Percentiles rank a stretch among this genome's conserved stretches.
Evolutionary conservation across 2,329 filamentous ascomycete species (phyloP).

Genomic region (Colletotrichum sp.): DNA sequence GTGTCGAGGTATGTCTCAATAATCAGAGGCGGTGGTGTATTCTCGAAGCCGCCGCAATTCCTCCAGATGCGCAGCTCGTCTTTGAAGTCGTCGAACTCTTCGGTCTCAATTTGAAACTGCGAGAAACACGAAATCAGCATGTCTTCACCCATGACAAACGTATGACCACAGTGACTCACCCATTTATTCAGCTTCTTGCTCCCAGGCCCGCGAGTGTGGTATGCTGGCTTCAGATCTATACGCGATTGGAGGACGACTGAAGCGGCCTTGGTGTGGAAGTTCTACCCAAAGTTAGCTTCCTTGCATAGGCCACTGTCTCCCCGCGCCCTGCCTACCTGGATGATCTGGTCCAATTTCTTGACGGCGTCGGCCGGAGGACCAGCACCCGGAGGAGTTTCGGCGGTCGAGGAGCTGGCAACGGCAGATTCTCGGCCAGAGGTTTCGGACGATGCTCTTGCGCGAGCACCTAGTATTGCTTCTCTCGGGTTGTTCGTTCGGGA

Average conservation of each 20-base stretch:
- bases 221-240: constrained; percentile 68
- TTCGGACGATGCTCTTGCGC: constrained; percentile 49
- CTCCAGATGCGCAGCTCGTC: constrained; percentile 86
- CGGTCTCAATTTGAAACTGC: constrained; percentile 93
- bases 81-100: constrained; percentile 87
- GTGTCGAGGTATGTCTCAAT: constrained; percentile 92
- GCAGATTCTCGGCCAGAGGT: constrained; percentile 41
- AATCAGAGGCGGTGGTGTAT: constrained; percentile 80
- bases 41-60: constrained; percentile 72
- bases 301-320: not conserved
- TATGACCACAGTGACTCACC: constrained; percentile 58
- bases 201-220: constrained; percentile 47
- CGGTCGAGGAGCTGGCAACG: constrained; percentile 52
- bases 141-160: not conserved
- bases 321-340: constrained; percentile 67
- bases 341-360: constrained; percentile 89
- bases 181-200: constrained; percentile 79
- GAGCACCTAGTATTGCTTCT: constrained; percentile 57
- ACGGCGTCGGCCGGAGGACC: constrained; percentile 69
- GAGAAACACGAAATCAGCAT: not conserved
- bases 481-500: constrained; percentile 76
- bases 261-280: constrained; percentile 89
- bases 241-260: constrained; percentile 84
- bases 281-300: constrained; percentile 56
- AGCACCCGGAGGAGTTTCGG: constrained; percentile 44